Conservation (phyloP, 305 asterid species). For the Fraxinus paxiana region DNA sequence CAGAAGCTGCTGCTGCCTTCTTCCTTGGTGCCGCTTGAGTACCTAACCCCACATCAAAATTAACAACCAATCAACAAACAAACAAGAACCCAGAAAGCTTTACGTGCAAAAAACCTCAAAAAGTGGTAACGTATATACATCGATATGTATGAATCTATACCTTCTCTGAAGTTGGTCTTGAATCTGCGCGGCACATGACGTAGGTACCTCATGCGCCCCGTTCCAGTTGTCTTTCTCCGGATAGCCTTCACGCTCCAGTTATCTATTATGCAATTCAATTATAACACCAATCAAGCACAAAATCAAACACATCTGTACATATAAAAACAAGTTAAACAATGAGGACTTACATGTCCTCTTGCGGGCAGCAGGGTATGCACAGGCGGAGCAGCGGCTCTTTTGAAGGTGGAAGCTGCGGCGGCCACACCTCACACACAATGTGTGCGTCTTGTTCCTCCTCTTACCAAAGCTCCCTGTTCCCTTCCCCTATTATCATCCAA, state of each 20-base stretch:
- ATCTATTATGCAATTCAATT: slow-evolving; percentile 30
- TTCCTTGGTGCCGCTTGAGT: slow-evolving; percentile 88
- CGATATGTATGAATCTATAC: slow-evolving; percentile 22
- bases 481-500: slow-evolving; percentile 41
- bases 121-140: background rate
- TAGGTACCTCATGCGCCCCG: slow-evolving; percentile 90
- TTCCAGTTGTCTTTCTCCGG: slow-evolving; percentile 80
- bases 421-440: slow-evolving; percentile 71
- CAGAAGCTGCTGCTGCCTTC: slow-evolving; percentile 65
- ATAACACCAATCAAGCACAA: background rate
- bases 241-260: slow-evolving; percentile 91
- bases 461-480: slow-evolving; percentile 69
- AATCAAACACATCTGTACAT: background rate
- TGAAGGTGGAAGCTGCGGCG: slow-evolving; percentile 74
- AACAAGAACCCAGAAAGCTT: background rate
- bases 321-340: background rate
- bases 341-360: slow-evolving; percentile 44
- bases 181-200: slow-evolving; percentile 76
- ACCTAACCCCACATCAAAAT: slow-evolving; percentile 33
- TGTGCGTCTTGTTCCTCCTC: slow-evolving; percentile 79
- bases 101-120: background rate
- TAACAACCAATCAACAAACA: background rate
- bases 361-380: slow-evolving; percentile 77
- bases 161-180: slow-evolving; percentile 92
- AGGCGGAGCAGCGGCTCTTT: slow-evolving; percentile 69